phyloP scores from a whole-genome alignment of 257 asterid genomes.

The Lycium barbarum region DNA sequence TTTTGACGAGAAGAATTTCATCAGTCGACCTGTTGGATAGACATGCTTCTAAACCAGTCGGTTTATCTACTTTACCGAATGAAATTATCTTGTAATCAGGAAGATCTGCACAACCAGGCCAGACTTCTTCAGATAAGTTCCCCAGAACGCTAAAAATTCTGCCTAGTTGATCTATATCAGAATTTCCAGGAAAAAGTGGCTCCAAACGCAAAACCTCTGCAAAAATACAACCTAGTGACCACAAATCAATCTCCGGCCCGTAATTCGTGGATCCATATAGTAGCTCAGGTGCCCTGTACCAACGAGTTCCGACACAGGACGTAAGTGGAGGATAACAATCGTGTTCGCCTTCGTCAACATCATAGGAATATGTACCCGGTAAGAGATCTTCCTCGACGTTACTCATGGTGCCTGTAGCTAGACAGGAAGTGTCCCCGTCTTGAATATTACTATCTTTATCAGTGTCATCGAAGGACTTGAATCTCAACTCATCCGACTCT shows the following conservation, averaged over 20 bases:
- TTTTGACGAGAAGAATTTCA: conserved; percentile 66
- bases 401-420: conserved; percentile 85
- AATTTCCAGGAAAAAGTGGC: conserved; percentile 84
- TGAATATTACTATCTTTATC: conserved; percentile 68
- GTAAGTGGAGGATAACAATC: conserved; percentile 75
- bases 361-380: conserved; percentile 55
- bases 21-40: conserved; percentile 62
- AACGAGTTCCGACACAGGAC: conserved; percentile 94
- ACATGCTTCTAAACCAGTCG: conserved; percentile 68
- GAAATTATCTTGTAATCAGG: conserved; percentile 88
- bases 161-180: conserved; percentile 91
- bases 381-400: conserved; percentile 74
- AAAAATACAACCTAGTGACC: conserved; percentile 96
- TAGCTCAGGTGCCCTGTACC: conserved; percentile 96
- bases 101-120: conserved; percentile 85
- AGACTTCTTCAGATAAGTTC: conserved; percentile 68
- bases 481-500: conserved; percentile 44
- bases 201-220: conserved; percentile 78
- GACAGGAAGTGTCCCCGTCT: conserved; percentile 80
- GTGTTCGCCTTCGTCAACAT: conserved; percentile 61
- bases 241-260: conserved; percentile 85
- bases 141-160: conserved; percentile 73
- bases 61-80: conserved; percentile 72
- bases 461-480: conserved; percentile 44
- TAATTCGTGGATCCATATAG: conserved; percentile 88